A percentile compares a stretch with the other conserved stretches of the same genome.
Evolutionary conservation across 2,329 filamentous ascomycete species (phyloP).

Genomic region (Penicillium sp.): DNA sequence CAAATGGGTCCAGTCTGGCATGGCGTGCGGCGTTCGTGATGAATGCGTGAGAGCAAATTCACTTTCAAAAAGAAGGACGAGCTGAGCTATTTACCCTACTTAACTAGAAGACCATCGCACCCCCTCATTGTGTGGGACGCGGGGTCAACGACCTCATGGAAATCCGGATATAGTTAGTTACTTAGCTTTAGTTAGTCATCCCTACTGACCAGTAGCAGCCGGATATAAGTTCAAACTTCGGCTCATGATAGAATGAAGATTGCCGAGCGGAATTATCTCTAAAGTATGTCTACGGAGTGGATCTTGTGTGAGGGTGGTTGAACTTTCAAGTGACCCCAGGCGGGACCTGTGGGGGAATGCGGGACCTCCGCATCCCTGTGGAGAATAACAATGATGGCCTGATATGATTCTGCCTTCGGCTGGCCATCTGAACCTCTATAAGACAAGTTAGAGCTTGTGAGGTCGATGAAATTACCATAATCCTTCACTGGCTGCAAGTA

Average conservation of each 20-base stretch:
- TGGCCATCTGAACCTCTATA: not conserved
- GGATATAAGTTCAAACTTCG: not conserved
- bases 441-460: not conserved
- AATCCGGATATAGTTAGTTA: not conserved
- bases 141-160: not conserved
- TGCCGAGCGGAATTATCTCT: not conserved
- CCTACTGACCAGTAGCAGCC: not conserved
- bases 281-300: not conserved
- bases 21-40: not conserved
- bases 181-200: not conserved
- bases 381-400: not conserved
- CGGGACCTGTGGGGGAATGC: not conserved
- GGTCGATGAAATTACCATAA: not conserved
- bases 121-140: slow-evolving; percentile 6
- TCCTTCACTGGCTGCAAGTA: not conserved
- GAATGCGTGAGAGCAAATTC: not conserved
- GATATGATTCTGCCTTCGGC: not conserved
- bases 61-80: not conserved
- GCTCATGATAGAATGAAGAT: not conserved
- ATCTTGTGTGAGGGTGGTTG: not conserved
- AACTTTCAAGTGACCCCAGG: not conserved
- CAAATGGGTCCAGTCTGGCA: slow-evolving; percentile 39
- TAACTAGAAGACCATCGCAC: not conserved
- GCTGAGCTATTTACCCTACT: not conserved
- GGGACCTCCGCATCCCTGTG: slow-evolving; percentile 8